Evolutionary conservation across 1,284 basidiomycete species (phyloP), one percentile per base, ranked within the genome.

Genomic region (Irpex sp.): DNA sequence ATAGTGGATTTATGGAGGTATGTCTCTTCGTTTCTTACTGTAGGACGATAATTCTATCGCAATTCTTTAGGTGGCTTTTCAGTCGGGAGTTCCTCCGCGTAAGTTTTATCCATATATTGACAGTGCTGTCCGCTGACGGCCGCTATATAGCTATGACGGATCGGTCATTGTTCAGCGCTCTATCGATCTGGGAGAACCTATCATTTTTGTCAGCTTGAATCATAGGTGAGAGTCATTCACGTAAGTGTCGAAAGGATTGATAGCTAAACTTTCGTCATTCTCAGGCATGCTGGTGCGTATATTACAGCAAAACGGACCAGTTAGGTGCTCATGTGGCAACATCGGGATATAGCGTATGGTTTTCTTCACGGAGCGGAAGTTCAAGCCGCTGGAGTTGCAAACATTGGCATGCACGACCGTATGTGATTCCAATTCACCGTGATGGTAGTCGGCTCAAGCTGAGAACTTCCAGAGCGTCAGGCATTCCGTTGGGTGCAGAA

Each of bases 401-500:
- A 87, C 65, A 69, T 84, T 1, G 86, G 86, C 3, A 68, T 86
- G 5, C 79, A 77, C 54, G 83, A 85, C 66, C 83, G 83, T 84
- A 63, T 0, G 26, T 4, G 26, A 26, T 26, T 26, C 3, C 21
- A 3, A 26, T 1, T 26, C 1, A 26, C 21, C 3, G 3, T 26
- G 21, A 26, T 1, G 21, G 3, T 26, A 3, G 21, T 26, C 21
- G 21, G 26, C 19, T 58, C n/a, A 26, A 37, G 5, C 58, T 31
- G 51, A 36, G 26, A 51, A 37, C 17, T n/a, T 60, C 5, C 54
- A 86, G 84, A 86, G 69, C 80, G 81, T 7, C 69, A 78, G 43
- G 86, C 86, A 0, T 71, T 92, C 13, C 71, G 83, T 62, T 92
- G 89, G 89, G 70, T 83, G 0, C 75, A 80, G 35, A 64, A 76